Percentiles rank a stretch among this genome's conserved stretches.
Evolutionary conservation across 305 asterid species (phyloP).

Genomic region (Ilex paraguariensis): DNA sequence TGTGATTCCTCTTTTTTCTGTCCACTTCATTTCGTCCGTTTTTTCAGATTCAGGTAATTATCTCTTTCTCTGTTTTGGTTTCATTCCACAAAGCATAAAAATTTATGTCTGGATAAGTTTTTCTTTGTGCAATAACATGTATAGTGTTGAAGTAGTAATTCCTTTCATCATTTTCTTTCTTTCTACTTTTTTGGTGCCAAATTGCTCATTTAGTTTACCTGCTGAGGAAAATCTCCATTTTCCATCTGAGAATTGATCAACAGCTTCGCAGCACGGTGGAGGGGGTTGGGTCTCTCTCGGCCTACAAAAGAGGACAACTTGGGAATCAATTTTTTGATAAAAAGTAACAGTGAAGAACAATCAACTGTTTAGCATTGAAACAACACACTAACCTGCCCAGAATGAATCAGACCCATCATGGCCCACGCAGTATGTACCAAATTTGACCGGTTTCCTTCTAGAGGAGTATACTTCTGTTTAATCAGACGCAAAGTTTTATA

Average conservation of each 20-base stretch:
- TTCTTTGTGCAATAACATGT: too few species aligned
- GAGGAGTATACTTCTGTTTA: constrained; percentile 59
- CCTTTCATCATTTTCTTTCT: too few species aligned
- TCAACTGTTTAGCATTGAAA: not conserved
- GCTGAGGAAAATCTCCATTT: constrained; percentile 92
- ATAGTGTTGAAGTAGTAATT: too few species aligned
- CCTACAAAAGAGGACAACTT: constrained; percentile 12
- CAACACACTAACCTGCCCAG: constrained; percentile 52
- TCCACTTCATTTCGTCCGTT: too few species aligned
- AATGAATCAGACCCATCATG: constrained; percentile 79
- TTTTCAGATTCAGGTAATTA: too few species aligned
- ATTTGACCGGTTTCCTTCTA: constrained; percentile 67
- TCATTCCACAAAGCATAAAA: too few species aligned
- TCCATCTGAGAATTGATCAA: constrained; percentile 83
- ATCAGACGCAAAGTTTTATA: not conserved
- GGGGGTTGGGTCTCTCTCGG: constrained; percentile 66
- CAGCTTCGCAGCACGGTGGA: constrained; percentile 73
- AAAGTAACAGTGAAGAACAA: too few species aligned
- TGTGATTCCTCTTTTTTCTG: too few species aligned
- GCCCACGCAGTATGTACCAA: constrained; percentile 97
- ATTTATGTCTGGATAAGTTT: too few species aligned
- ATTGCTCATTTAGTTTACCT: constrained; percentile 34
- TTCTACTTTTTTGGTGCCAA: too few species aligned
- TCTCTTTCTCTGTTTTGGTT: too few species aligned
- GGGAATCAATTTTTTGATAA: constrained; percentile 2